phyloP scores from a whole-genome alignment of 441 rosid genomes.

The Erodium texanum region DNA sequence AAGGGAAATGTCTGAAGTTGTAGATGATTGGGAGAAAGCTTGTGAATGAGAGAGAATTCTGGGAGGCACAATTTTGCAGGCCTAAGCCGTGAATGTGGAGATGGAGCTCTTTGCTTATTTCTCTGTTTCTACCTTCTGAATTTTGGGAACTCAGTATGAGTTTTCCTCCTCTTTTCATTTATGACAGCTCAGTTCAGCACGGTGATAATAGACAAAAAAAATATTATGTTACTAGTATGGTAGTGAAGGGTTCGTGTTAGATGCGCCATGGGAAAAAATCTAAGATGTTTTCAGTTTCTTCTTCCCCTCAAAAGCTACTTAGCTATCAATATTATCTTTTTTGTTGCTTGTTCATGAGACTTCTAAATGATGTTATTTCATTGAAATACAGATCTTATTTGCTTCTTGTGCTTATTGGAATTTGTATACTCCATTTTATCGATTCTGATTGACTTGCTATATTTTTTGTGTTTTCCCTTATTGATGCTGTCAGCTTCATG shows the following conservation, averaged over 20 bases:
- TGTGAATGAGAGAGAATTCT: constrained; percentile 32
- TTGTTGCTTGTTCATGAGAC: constrained; percentile 3
- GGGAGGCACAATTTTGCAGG: constrained; percentile 5
- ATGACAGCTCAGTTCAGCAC: not conserved
- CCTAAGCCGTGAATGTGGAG: constrained; percentile 1
- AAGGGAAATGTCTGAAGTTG: constrained; percentile 46
- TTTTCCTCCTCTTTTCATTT: not conserved
- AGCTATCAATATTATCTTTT: not conserved
- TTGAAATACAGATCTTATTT: not conserved
- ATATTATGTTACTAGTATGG: not conserved
- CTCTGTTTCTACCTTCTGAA: not conserved
- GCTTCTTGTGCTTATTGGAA: not conserved
- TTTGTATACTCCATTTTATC: not conserved
- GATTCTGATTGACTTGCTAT: not conserved
- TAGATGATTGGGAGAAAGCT: constrained; percentile 93
- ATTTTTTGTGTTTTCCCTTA: constrained; percentile 5
- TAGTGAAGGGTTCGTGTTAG: constrained; percentile 5
- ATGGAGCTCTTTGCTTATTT: not conserved
- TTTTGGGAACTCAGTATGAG: not conserved
- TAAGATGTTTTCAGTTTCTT: constrained; percentile 1
- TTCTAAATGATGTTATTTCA: not conserved
- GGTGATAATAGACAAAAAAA: constrained; percentile 1
- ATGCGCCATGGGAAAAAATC: not conserved
- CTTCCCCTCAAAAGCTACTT: not conserved
- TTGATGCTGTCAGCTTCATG: constrained; percentile 47